These are phyloP conservation scores for Hemileia vastatrix DNA, from an alignment of 1,284 basidiomycete genomes.

Conservation along the genomic window DNA sequence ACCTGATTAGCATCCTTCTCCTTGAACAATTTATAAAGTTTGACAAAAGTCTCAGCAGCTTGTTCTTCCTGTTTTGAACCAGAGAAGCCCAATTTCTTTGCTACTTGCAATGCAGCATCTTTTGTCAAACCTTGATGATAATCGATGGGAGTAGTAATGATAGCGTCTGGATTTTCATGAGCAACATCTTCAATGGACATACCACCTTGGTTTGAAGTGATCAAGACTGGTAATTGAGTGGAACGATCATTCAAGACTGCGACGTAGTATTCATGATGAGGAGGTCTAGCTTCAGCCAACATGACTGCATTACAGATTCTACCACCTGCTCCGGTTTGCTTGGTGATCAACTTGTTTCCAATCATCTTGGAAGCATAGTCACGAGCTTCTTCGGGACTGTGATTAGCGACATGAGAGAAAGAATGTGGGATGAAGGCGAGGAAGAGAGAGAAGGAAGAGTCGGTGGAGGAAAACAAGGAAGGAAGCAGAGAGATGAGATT, in stretches of 20 bases:
- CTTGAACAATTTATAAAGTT: conserved; percentile 42
- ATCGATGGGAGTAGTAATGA: conserved; percentile 43
- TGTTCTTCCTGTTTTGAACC: conserved; percentile 38
- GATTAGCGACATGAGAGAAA: background rate
- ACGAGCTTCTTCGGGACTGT: conserved; percentile 38
- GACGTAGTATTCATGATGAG: conserved; percentile 44
- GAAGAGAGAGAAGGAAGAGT: background rate
- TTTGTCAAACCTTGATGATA: conserved; percentile 38
- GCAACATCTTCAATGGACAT: conserved; percentile 44
- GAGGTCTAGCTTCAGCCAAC: conserved; percentile 42
- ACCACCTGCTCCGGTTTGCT: conserved; percentile 43
- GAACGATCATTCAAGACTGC: conserved; percentile 43
- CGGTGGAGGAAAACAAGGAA: background rate
- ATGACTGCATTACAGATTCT: conserved; percentile 43
- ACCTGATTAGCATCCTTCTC: conserved; percentile 44
- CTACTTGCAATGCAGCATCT: conserved; percentile 34
- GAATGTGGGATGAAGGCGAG: too few relatives aligned
- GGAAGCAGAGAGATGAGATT: background rate
- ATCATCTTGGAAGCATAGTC: conserved; percentile 41
- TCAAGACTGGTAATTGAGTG: conserved; percentile 38
- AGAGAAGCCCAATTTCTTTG: conserved; percentile 44
- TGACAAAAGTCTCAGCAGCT: conserved; percentile 42
- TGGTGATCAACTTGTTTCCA: conserved; percentile 42
- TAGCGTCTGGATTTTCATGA: conserved; percentile 41
- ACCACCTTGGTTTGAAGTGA: conserved; percentile 44